A percentile compares a stretch with the other conserved stretches of the same genome.
Conservation (phyloP, 305 asterid species). For the Fraxinus sp. region DNA sequence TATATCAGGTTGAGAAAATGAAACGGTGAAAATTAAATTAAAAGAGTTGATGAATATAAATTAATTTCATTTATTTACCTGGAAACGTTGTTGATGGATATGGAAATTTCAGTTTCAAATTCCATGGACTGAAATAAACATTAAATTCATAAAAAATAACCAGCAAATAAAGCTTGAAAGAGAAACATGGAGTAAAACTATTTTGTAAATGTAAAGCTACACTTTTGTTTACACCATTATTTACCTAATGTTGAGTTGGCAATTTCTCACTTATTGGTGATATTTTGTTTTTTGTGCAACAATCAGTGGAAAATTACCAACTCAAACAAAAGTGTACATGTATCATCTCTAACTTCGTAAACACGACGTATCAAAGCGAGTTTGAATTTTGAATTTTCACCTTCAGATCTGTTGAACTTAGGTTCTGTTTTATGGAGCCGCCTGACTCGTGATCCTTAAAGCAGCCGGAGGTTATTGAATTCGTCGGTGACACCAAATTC, state of each 20-base stretch:
- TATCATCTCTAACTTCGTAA: background rate
- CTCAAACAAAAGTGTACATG: no score
- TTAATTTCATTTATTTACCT: slow-evolving; percentile 36
- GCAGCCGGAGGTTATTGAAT: background rate
- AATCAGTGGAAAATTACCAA: no score
- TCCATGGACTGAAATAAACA: slow-evolving; percentile 39
- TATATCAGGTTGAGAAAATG: background rate
- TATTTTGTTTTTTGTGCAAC: no score
- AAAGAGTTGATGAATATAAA: background rate
- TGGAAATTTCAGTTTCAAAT: slow-evolving; percentile 48
- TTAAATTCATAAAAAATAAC: background rate
- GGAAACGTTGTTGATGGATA: slow-evolving; percentile 39
- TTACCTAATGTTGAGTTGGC: no score
- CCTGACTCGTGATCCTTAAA: background rate
- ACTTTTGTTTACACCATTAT: no score
- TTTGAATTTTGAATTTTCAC: background rate
- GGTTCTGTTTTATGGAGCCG: background rate
- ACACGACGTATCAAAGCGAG: background rate
- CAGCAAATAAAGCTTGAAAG: background rate
- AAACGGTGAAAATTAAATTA: background rate
- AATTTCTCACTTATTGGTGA: no score
- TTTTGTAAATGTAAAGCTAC: no score
- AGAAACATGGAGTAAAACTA: background rate
- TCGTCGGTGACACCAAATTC: background rate
- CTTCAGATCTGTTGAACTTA: background rate